These are phyloP conservation scores for Stereocaulon alpinum DNA, from an alignment of 495 filamentous ascomycete genomes.

Conservation along the genomic window DNA sequence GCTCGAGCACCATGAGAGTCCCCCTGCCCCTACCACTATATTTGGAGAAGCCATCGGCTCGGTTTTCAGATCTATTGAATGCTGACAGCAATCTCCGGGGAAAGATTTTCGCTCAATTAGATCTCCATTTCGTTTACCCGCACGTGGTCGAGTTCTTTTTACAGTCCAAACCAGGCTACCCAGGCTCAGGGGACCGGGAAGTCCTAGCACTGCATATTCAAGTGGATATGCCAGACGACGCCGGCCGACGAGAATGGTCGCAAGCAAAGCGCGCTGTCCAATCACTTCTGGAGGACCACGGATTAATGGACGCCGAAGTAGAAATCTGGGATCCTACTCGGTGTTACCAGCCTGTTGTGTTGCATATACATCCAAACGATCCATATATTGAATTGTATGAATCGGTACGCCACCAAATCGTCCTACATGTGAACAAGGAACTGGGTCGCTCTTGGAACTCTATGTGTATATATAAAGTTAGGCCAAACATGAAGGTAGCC, in stretches of 20 bases:
- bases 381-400: not conserved
- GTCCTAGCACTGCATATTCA: not conserved
- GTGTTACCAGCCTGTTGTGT: not conserved
- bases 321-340: not conserved
- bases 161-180: slow-evolving; percentile 4
- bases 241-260: not conserved
- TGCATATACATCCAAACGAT: not conserved
- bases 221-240: not conserved
- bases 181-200: not conserved
- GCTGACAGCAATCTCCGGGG: not conserved
- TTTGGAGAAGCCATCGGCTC: not conserved
- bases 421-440: not conserved
- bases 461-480: slow-evolving; percentile 2
- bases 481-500: not conserved
- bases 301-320: not conserved
- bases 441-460: not conserved
- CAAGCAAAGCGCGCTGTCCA: slow-evolving; percentile 4
- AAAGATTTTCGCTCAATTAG: not conserved
- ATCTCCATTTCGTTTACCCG: not conserved
- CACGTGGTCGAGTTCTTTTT: not conserved
- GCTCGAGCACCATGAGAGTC: slow-evolving; percentile 4
- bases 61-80: not conserved
- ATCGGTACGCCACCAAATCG: not conserved
- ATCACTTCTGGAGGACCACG: not conserved
- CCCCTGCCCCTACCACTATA: not conserved